Percentiles rank a stretch among this genome's conserved stretches.
phyloP scores from a whole-genome alignment of 305 asterid genomes.

The Solanum hybrid region DNA sequence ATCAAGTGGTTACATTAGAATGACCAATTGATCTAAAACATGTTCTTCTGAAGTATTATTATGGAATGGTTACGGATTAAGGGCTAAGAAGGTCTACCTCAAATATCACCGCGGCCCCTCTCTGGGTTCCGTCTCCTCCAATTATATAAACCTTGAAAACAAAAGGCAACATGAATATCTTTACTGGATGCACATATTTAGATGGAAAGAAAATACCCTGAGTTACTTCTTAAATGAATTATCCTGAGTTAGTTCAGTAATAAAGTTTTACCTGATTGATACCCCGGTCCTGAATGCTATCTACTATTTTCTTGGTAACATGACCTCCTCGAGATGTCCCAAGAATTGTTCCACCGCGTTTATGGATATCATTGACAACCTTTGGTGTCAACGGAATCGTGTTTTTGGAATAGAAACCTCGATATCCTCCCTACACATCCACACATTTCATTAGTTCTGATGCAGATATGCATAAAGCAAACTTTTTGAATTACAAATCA shows the following conservation, averaged over 20 bases:
- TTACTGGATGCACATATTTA: neutral
- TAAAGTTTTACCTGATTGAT: slow-evolving; percentile 58
- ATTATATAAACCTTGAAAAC: slow-evolving; percentile 64
- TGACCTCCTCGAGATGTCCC: slow-evolving; percentile 90
- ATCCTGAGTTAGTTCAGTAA: neutral
- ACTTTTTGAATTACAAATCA: neutral
- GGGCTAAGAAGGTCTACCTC: slow-evolving; percentile 46
- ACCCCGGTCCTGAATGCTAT: slow-evolving; percentile 86
- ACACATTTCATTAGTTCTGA: slow-evolving; percentile 8
- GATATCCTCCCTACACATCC: slow-evolving; percentile 65
- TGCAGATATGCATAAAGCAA: neutral
- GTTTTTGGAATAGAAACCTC: slow-evolving; percentile 84
- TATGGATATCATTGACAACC: slow-evolving; percentile 69
- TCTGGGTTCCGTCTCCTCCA: slow-evolving; percentile 96
- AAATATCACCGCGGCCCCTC: slow-evolving; percentile 79
- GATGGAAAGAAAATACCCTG: neutral
- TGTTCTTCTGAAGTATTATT: neutral
- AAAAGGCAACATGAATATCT: neutral
- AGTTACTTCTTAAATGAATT: neutral
- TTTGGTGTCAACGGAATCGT: slow-evolving; percentile 56
- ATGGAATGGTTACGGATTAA: neutral
- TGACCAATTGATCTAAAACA: neutral
- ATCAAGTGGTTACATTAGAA: neutral
- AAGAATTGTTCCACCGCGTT: slow-evolving; percentile 87
- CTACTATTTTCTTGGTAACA: slow-evolving; percentile 72